Conservation (phyloP, 139 green algal species). For the Chlorella sp. region DNA sequence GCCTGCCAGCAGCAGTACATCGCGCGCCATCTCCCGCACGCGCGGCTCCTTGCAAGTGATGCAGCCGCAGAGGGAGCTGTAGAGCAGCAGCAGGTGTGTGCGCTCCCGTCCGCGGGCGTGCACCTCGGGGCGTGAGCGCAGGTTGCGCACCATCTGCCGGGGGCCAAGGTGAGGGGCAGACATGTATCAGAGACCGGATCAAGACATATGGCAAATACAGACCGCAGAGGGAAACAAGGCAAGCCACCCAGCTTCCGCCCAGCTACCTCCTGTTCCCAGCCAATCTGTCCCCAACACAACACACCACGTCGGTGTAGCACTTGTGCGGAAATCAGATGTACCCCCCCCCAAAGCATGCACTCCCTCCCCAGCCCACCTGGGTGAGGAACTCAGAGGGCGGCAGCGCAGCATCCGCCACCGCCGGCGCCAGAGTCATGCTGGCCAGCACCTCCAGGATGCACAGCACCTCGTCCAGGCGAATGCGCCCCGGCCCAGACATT, state of each 20-base stretch:
- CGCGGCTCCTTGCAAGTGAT: constrained; percentile 55
- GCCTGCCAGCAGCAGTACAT: constrained; percentile 61
- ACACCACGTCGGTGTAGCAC: too few species aligned
- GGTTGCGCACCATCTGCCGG: constrained; percentile 22
- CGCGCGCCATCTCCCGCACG: constrained; percentile 49
- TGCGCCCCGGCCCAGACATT: background rate
- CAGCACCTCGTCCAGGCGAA: constrained; percentile 54
- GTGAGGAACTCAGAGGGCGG: constrained; percentile 16
- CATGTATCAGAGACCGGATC: too few species aligned
- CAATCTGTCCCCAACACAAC: too few species aligned
- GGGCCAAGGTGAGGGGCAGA: background rate
- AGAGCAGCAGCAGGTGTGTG: constrained; percentile 69
- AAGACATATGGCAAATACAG: too few species aligned
- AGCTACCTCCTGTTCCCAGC: too few species aligned
- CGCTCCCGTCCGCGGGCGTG: constrained; percentile 42
- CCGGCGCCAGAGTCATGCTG: constrained; percentile 51
- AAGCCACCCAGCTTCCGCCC: background rate
- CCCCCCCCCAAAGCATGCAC: too few species aligned
- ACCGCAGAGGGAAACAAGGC: too few species aligned
- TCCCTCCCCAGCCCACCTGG: constrained; percentile 8
- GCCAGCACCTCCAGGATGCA: constrained; percentile 65
- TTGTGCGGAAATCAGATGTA: too few species aligned
- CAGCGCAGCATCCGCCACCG: constrained; percentile 53
- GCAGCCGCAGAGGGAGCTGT: constrained; percentile 52
- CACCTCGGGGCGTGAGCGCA: constrained; percentile 30